phyloP scores from a whole-genome alignment of 805 yeast genomes.

The Metschnikowia lunata region DNA sequence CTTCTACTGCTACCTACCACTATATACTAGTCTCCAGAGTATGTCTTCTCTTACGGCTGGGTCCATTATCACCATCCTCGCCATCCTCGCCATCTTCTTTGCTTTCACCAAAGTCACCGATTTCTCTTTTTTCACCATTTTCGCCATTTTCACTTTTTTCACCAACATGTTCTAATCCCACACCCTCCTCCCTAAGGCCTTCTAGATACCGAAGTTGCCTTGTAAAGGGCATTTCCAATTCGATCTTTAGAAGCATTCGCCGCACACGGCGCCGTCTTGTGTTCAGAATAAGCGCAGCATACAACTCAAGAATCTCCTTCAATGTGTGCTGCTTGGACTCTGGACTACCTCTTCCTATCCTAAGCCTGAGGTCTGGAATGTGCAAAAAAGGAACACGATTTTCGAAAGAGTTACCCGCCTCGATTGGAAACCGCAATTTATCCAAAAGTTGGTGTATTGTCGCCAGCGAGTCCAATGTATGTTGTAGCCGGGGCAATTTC shows the following conservation, averaged over 20 bases:
- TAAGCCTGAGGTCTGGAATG: constrained; percentile 26
- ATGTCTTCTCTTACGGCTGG: too few relatives aligned
- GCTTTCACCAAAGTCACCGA: too few relatives aligned
- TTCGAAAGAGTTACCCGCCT: neutral
- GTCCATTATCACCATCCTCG: too few relatives aligned
- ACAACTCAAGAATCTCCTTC: constrained; percentile 22
- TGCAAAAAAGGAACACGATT: neutral
- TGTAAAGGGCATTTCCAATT: constrained; percentile 24
- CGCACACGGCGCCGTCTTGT: constrained; percentile 7
- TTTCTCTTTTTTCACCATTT: neutral
- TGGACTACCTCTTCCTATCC: constrained; percentile 31
- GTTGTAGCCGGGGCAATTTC: neutral
- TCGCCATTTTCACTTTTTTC: neutral
- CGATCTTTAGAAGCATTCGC: constrained; percentile 18
- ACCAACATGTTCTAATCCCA: constrained; percentile 17
- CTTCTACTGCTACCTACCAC: too few relatives aligned
- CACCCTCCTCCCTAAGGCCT: constrained; percentile 17
- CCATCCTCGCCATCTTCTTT: too few relatives aligned
- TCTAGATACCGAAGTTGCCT: constrained; percentile 24
- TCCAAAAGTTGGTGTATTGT: neutral
- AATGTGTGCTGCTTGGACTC: constrained; percentile 23
- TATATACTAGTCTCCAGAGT: too few relatives aligned
- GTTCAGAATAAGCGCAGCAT: constrained; percentile 4
- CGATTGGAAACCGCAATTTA: neutral
- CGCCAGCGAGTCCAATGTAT: neutral